Base-by-base conservation (phyloP, 768 basidiomycete species). In the Auriscalpium orientale region DNA sequence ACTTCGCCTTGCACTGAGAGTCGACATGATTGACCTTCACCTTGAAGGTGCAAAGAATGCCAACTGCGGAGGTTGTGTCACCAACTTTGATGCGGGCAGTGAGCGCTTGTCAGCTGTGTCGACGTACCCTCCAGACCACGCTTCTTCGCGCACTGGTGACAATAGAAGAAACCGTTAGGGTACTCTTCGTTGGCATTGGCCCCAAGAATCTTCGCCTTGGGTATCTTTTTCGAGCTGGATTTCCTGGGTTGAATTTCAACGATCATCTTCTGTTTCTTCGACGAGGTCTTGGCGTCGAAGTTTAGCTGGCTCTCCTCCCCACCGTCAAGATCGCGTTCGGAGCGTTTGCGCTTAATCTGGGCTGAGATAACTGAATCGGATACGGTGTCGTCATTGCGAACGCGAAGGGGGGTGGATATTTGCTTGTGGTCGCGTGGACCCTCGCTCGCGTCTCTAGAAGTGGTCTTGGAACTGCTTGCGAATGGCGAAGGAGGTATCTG, bases 101-200 rank as follows among this genome's bases (percentile, higher is more conserved):
- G 11, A 40, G 38, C 6, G 45, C 36, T 49, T 35, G 22, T 53
- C 28, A 48, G 55, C 34, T 7, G 28, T 12, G 15, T 64, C 28
- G 5, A 28, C 75, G 51, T 47, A 85, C 87, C 70, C 47, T 70
- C 64, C 33, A 67, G 64, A 60, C 81, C 81, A 51, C 81, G 80
- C 61, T 84, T 86, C 65, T 77, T 78, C 58, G 74, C 75, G 68
- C 89, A 89, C 64, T 89, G 87, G 66, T 89, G 89, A 60, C 89
- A 90, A 60, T 83, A 80, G 50, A 80, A 68, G 49, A 66, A 75
- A 64, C 63, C 77, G 28, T 69, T 70, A 37, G 74, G 72, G 55
- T 61, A 67, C 40, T 72, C 69, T 18, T 71, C 56, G 11, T 60
- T 61, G 20, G 53, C 49, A 56, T 63, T 58, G 46, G 57, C 51